Evolutionary conservation across 2,329 filamentous ascomycete genomes (phyloP), one percentile per base, ranked within the genome.

Genomic region (Dothistroma pini): DNA sequence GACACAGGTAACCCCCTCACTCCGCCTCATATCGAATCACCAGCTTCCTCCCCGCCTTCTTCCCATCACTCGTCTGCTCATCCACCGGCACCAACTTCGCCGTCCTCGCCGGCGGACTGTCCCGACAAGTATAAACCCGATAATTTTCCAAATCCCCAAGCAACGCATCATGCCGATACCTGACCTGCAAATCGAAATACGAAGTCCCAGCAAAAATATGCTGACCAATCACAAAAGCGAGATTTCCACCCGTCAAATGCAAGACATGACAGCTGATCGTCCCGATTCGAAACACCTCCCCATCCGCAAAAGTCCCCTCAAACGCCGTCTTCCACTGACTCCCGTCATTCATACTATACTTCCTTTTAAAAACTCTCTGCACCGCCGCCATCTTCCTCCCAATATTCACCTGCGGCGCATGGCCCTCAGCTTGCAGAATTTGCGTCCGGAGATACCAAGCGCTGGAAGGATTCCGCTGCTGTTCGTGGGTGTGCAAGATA

Each of bases 391-490:
- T 64, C 29, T 57, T 65, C 19, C 58, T 59, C 9, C 62, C 63
- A 25, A 64, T 60, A 10, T 49, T 57, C 47, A 67, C 55, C 29
- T 62, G 55, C 6, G 66, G 66, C 5, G 66, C 64, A 25, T 58
- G 34, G 25, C 65, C 65, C 2, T 60, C 61, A 16, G 56, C 51
- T 31, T 63, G 54, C 5, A 68, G 49, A 9, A 68, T 57, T 54
- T 67, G 66, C 9, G 63, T 59, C n/a, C 66, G 66, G 12, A 68
- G 41, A 31, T 68, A 68, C 66, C 66, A 68, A 16, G 64, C 66
- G 38, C 65, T 63, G 31, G 64, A 66, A 16, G 62, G 64, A 48
- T 68, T 59, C 3, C 58, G 34, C 32, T 12, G 54, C 34, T 58
- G 56, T 49, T 68, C 64, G 54, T 68, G 64, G 47, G 66, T 68